Base-by-base conservation (phyloP, 164 flowering plant species). In the Akebia trifoliata region DNA sequence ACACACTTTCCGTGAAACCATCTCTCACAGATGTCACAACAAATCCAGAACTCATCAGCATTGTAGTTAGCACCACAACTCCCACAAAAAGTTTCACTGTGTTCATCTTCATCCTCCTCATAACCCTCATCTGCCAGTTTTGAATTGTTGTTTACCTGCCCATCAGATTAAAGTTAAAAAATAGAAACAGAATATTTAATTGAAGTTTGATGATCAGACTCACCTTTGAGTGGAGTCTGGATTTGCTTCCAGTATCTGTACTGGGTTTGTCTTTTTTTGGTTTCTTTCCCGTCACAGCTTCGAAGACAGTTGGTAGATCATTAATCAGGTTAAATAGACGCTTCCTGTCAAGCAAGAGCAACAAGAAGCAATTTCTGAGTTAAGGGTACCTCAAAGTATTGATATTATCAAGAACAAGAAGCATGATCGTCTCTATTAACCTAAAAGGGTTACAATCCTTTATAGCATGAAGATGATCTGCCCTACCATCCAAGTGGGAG, bases 1-100 rank as follows among this genome's bases (percentile, higher is more conserved):
- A 90, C 97, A 40, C 97, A 90, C 53, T 90, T 90, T 6, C 95
- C 97, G 42, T 90, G 97, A 67, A 46, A 90, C 95, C 95, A 90
- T 65, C 77, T 75, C 72, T 90, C 97, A 34, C 97, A 90, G 9
- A 85, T 68, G 64, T 90, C 97, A 56, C 97, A 87, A 39, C 89
- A 77, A 29, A 87, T 90, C 95, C 97, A 87, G 46, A 85, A 90
- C 67, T 87, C 97, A 59, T 90, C 89, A 0, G 80, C 81, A 51
- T 63, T 87, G 70, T 90, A 90, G 46, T 76, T 86, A 53, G 90
- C 91, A 3, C 86, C 94, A 57, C 97, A 90, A 74, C 81, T 85
- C 30, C 97, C 97, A 51, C 97, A 90, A 9, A 83, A 83, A 26
- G 95, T 87, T 62, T 87, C 95, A 46, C 87, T 74, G 47, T 90